phyloP scores from a whole-genome alignment of 83 land plant genomes.

The Thuja plicata region DNA sequence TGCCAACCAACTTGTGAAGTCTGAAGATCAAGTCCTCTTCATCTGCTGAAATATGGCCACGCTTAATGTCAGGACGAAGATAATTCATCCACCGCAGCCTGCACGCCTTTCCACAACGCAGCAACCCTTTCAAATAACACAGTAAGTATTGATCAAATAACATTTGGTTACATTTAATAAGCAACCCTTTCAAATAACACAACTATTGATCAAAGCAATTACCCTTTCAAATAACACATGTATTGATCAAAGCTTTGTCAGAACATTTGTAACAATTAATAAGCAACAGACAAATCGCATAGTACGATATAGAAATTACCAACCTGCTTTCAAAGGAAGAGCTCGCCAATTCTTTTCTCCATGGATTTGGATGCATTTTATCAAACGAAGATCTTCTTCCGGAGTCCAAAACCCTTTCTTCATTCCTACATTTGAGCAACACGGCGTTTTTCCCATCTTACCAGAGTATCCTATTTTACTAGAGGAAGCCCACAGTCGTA shows the following conservation, averaged over 20 bases:
- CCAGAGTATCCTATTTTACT: too few relatives aligned
- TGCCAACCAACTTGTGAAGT: slow-evolving; percentile 5
- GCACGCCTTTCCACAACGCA: slow-evolving; percentile 6
- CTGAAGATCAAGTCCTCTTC: background rate
- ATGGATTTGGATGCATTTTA: background rate
- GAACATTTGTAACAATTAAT: background rate
- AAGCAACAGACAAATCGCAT: background rate
- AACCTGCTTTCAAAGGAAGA: background rate
- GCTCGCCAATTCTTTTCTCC: background rate
- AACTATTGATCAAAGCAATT: too few relatives aligned
- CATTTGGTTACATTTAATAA: too few relatives aligned
- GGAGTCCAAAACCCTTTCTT: background rate
- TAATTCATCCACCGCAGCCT: too few relatives aligned
- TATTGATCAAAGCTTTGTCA: background rate
- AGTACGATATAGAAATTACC: background rate
- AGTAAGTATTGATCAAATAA: too few relatives aligned
- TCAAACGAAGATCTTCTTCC: background rate
- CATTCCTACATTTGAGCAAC: background rate
- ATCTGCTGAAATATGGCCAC: background rate
- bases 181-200: too few relatives aligned
- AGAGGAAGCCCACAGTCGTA: too few relatives aligned
- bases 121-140: too few relatives aligned
- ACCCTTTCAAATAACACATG: too few relatives aligned
- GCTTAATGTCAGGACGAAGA: background rate
- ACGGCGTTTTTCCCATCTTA: background rate